These are phyloP conservation scores for Cystoisospora suis DNA, from an alignment of 169 alveolate genomes.

Conservation along the genomic window DNA sequence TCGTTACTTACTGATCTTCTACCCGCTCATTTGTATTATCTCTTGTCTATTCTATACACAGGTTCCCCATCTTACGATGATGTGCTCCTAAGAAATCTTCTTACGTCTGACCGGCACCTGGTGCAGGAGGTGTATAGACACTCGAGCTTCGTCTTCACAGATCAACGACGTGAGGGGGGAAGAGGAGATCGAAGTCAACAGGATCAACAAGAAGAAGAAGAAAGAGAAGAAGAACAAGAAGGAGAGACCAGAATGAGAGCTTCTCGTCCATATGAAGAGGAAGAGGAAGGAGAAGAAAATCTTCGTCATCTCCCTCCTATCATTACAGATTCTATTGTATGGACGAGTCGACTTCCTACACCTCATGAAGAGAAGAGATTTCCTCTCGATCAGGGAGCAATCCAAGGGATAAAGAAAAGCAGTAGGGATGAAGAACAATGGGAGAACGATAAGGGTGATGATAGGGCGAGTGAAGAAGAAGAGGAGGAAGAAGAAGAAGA, in stretches of 20 bases:
- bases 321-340: not conserved
- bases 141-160: conserved; percentile 1
- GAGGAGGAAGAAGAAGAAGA: not conserved
- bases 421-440: too few relatives aligned
- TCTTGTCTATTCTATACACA: not conserved
- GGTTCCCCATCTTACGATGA: not conserved
- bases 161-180: not conserved
- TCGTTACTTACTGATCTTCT: not conserved
- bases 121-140: not conserved
- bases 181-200: not conserved
- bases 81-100: not conserved
- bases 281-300: too few relatives aligned
- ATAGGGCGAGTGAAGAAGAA: not conserved
- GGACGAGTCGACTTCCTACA: not conserved
- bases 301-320: not conserved
- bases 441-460: not conserved
- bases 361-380: not conserved
- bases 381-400: too few relatives aligned
- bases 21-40: not conserved
- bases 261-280: too few relatives aligned
- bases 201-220: too few relatives aligned
- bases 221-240: too few relatives aligned
- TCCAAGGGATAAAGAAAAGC: too few relatives aligned
- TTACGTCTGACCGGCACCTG: not conserved
- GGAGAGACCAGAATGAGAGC: too few relatives aligned